These are phyloP conservation scores for Glycine latifolia DNA, from an alignment of 306 rosid genomes.

Conservation along the genomic window DNA sequence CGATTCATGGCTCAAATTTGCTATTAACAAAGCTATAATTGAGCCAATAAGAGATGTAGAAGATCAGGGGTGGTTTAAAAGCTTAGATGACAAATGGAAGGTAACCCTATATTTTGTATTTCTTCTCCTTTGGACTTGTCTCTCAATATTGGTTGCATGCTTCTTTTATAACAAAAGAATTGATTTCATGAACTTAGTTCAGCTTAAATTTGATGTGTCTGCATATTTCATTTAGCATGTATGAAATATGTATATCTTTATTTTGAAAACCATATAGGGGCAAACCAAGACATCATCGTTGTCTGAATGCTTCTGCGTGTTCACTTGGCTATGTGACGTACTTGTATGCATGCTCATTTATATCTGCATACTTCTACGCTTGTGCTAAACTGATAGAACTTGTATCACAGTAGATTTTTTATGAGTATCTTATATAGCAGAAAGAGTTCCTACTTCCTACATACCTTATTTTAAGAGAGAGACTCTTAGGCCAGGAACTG, in stretches of 20 bases:
- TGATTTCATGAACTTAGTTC: constrained; percentile 34
- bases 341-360: constrained; percentile 14
- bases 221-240: constrained; percentile 16
- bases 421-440: too few relatives aligned
- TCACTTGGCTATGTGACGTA: not conserved
- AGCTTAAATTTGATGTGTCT: constrained; percentile 25
- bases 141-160: not conserved
- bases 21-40: constrained; percentile 70
- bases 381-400: constrained; percentile 1
- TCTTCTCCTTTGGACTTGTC: constrained; percentile 24
- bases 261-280: constrained; percentile 8
- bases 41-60: constrained; percentile 79
- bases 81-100: constrained; percentile 84
- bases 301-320: not conserved
- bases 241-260: not conserved
- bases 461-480: constrained; percentile 12
- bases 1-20: constrained; percentile 87
- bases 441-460: not conserved
- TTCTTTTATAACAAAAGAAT: constrained; percentile 11
- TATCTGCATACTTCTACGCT: not conserved
- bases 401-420: not conserved
- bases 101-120: constrained; percentile 60
- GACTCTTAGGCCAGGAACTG: not conserved
- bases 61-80: constrained; percentile 89
- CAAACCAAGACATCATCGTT: constrained; percentile 19